phyloP scores from a whole-genome alignment of 495 filamentous ascomycete species.

The Parathielavia appendiculata region DNA sequence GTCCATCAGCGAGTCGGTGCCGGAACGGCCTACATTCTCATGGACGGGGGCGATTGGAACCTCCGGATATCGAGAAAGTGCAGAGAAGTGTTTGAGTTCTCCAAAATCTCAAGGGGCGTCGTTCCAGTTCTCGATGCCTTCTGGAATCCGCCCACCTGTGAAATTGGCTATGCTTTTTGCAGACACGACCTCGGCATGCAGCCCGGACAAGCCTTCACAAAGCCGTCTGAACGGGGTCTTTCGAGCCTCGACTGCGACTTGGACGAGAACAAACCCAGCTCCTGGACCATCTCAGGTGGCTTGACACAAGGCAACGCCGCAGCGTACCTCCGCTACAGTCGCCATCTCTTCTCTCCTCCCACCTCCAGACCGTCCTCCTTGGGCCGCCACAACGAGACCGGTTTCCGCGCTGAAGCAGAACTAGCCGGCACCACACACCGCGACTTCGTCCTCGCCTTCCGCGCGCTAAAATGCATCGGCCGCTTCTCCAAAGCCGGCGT shows the following conservation, averaged over 20 bases:
- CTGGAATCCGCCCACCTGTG: conserved; percentile 24
- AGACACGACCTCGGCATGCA: conserved; percentile 22
- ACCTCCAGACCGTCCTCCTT: background rate
- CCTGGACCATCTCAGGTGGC: conserved; percentile 26
- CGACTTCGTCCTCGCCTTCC: conserved; percentile 27
- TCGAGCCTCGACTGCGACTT: conserved; percentile 21
- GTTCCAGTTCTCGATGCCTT: conserved; percentile 11
- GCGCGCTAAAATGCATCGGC: conserved; percentile 23
- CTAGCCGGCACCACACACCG: conserved; percentile 16
- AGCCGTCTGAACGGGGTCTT: conserved; percentile 19
- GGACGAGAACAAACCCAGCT: conserved; percentile 11
- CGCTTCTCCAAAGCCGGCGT: conserved; percentile 26
- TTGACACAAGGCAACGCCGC: conserved; percentile 17
- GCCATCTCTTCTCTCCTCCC: conserved; percentile 20
- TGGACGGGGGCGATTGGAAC: conserved; percentile 24
- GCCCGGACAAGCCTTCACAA: conserved; percentile 22
- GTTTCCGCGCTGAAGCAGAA: conserved; percentile 27
- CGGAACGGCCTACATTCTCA: conserved; percentile 23
- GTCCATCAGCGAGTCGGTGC: conserved; percentile 11
- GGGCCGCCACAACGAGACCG: background rate
- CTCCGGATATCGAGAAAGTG: conserved; percentile 21
- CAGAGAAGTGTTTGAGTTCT: conserved; percentile 20
- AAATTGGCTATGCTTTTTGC: conserved; percentile 26
- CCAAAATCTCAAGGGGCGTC: conserved; percentile 10
- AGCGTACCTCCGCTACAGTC: conserved; percentile 26